Evolutionary conservation across 1,139 yeast genomes (phyloP).

Genomic region (Kodamaea sp.): DNA sequence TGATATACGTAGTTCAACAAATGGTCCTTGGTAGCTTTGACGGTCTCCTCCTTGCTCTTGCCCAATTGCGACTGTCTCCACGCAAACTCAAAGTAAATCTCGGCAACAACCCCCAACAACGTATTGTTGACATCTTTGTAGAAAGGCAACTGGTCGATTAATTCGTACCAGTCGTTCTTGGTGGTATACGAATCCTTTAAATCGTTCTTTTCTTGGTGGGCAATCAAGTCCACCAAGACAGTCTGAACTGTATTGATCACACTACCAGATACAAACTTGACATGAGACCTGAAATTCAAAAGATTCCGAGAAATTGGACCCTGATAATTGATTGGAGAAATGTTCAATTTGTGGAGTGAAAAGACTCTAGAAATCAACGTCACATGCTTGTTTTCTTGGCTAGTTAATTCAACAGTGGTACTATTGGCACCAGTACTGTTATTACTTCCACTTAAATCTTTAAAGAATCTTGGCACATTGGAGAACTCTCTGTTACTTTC

Average conservation of each 20-base stretch:
- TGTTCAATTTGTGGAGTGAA: constrained; percentile 51
- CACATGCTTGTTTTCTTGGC: constrained; percentile 35
- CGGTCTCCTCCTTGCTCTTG: constrained; percentile 29
- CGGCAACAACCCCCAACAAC: constrained; percentile 45
- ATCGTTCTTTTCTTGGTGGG: constrained; percentile 54
- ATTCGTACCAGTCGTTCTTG: constrained; percentile 56
- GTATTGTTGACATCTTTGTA: constrained; percentile 46
- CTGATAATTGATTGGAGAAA: constrained; percentile 60
- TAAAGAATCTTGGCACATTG: constrained; percentile 38
- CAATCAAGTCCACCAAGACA: constrained; percentile 51
- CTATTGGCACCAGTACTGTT: constrained; percentile 23
- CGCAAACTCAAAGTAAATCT: constrained; percentile 43
- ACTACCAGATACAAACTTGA: constrained; percentile 52
- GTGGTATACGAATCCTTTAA: constrained; percentile 35
- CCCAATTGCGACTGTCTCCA: constrained; percentile 31
- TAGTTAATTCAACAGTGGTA: constrained; percentile 28
- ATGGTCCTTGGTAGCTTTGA: constrained; percentile 34
- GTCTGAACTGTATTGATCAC: constrained; percentile 58
- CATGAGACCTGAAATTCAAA: constrained; percentile 65
- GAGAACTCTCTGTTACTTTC: constrained; percentile 33
- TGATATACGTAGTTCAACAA: constrained; percentile 42
- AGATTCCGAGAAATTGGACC: constrained; percentile 72
- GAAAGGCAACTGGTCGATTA: constrained; percentile 66
- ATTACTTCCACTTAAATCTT: constrained; percentile 20
- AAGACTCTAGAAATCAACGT: constrained; percentile 60